Base-by-base conservation (phyloP, 1,284 basidiomycete species). In the Kwoniella shivajii region DNA sequence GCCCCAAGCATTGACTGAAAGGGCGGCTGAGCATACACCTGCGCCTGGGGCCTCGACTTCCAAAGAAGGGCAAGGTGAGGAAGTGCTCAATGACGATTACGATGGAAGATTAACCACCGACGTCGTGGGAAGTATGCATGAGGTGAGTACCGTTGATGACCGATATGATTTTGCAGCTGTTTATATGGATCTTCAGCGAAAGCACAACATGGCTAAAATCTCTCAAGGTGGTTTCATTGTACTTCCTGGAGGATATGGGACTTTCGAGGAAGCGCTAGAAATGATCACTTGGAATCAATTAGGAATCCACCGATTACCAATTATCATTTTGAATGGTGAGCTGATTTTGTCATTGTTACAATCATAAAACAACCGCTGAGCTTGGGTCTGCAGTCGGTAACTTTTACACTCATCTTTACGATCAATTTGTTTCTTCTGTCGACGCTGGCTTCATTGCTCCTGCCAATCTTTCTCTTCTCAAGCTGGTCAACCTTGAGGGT, bases 221-320 rank as follows among this genome's bases (percentile, higher is more conserved):
- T 84, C 84, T 0, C 76, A 79, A 14, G 82, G 84, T 29, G 92
- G 86, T 0, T 97, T 97, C 68, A 80, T 96, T 47, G 89, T 86
- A 16, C 81, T 96, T 11, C 92, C 93, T 5, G 93, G 93, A 33
- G 93, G 93, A 0, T 94, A 85, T 69, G 92, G 92, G 16, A 95
- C 92, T 0, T 91, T 90, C 64, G 93, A 96, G 75, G 93, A 96
- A 82, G 88, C 92, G 24, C 78, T 96, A 47, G 93, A 96, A 77
- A 92, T 90, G 63, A 84, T 88, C 37, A 94, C 92, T 2, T 97
- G 93, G 93, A 78, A 78, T 60, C 77, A 78, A 56, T 79, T 96
- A 16, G 90, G 90, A 20, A 92, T 96, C 57, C 92, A 95, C 73
- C 81, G 83, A 9, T 45, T 68, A 85, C 90, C 92, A 14, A 86